phyloP scores from a whole-genome alignment of 1,284 basidiomycete species.

The Ganoderma multipileum region DNA sequence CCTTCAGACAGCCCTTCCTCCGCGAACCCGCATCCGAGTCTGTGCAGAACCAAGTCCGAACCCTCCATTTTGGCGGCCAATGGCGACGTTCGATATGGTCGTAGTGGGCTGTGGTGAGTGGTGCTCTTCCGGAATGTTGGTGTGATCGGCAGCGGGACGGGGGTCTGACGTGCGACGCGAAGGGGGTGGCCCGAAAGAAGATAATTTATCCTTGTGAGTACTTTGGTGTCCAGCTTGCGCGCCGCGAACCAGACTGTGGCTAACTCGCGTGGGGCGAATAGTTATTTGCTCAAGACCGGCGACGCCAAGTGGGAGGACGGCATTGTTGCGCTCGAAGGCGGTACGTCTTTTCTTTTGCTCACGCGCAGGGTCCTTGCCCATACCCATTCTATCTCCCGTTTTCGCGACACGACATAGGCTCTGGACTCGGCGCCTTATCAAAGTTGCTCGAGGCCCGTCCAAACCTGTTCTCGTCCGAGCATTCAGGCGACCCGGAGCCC shows the following conservation, averaged over 20 bases:
- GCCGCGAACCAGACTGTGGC: neutral
- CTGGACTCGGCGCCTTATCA: conserved; percentile 71
- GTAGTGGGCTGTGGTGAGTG: conserved; percentile 68
- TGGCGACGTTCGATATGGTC: conserved; percentile 68
- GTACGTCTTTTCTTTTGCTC: conserved; percentile 45
- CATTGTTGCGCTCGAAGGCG: conserved; percentile 76
- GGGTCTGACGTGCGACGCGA: conserved; percentile 1
- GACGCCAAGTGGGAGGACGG: conserved; percentile 69
- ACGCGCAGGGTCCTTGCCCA: neutral
- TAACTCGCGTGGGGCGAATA: conserved; percentile 35
- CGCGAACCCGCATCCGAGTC: neutral
- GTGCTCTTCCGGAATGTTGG: neutral
- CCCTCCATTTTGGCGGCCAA: conserved; percentile 18
- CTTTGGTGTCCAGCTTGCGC: neutral
- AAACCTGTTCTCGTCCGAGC: conserved; percentile 49
- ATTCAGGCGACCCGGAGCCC: conserved; percentile 32
- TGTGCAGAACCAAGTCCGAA: neutral
- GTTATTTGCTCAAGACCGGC: conserved; percentile 74
- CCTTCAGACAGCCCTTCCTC: neutral
- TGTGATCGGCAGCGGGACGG: neutral
- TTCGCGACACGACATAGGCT: conserved; percentile 50
- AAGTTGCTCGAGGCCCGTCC: conserved; percentile 59
- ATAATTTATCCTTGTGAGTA: conserved; percentile 75
- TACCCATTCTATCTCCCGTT: neutral
- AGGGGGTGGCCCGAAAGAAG: conserved; percentile 78